Evolutionary conservation across 2,329 filamentous ascomycete species (phyloP), one percentile per base, ranked within the genome.

Genomic region (Onygena corvina): DNA sequence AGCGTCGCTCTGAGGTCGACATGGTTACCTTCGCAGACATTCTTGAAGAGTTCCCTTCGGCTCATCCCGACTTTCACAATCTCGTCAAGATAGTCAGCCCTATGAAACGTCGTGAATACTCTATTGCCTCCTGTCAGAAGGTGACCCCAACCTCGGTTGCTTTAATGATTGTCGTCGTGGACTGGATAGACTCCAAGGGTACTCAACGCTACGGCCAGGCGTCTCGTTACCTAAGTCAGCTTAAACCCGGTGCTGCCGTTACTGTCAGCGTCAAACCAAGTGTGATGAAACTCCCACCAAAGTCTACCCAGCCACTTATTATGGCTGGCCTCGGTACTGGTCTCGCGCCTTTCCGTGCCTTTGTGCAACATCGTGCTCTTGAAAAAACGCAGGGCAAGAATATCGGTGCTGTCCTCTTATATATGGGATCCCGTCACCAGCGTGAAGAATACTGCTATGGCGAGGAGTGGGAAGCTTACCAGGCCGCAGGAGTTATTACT

Each of bases 241-340:
- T 98, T 30, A 75, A 76, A 9, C 72, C 86, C 9, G 92, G 92
- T 47, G 72, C 85, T 31, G 73, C 83, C 29, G 80, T 98, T n/a
- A 94, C 89, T 2, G 92, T 87, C 51, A 94, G 86, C 29, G 88
- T 98, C 66, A 98, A 98, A 74, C 87, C 92, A 0, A 95, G 88
- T 20, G 92, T 96, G 57, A 98, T 98, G 92, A 98, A 96, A 72
- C 78, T 98, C n/a, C 92, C 92, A 3, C 71, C 77, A 53, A 83
- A 81, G 64, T 83, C 89, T 58, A 92, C 86, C 31, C 86, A 90
- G 44, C 92, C 92, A 34, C 81, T 98, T 64, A 95, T 98, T 75
- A 95, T 98, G 90, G 92, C 92, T 7, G 92, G 92, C 67, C 83
- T 96, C n/a, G 92, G 92, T 55, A 98, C 92, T 0, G 92, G 92